These are phyloP conservation scores for Staphylotrichum longicolle DNA, from an alignment of 495 filamentous ascomycete genomes.

Conservation along the genomic window DNA sequence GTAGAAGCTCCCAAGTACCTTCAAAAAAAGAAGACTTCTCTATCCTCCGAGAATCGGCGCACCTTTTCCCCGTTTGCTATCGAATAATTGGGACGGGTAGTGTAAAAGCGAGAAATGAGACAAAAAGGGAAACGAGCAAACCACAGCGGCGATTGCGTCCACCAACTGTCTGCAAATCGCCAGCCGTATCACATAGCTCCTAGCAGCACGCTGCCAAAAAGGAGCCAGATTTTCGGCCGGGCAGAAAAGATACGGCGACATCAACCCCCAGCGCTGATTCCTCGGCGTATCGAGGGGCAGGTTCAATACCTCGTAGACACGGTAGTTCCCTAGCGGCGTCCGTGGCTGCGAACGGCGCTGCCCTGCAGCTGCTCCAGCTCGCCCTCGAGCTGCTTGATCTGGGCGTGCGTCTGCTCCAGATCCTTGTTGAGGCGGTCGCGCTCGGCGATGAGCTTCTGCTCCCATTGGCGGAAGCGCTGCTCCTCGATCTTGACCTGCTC, in stretches of 20 bases:
- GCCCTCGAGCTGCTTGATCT: conserved; percentile 91
- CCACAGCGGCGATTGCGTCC: neutral
- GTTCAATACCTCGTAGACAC: neutral
- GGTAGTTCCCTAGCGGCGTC: conserved; percentile 73
- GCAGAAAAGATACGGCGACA: too few species aligned
- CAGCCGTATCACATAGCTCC: too few species aligned
- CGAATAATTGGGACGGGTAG: conserved; percentile 10
- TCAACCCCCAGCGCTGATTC: too few species aligned
- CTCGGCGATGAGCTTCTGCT: conserved; percentile 98
- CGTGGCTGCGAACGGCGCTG: conserved; percentile 86
- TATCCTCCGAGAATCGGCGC: conserved; percentile 8
- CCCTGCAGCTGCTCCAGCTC: conserved; percentile 95
- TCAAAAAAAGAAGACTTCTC: neutral
- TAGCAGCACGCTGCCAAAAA: too few species aligned
- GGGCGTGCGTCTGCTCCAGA: conserved; percentile 92
- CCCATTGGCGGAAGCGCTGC: conserved; percentile 97
- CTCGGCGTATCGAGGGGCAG: neutral
- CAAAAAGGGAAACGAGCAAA: neutral
- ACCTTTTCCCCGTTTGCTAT: conserved; percentile 12
- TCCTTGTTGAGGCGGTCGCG: conserved; percentile 99
- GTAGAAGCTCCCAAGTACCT: neutral
- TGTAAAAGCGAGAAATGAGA: neutral
- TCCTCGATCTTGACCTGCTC: conserved; percentile 99
- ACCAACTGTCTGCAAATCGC: neutral
- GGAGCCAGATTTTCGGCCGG: too few species aligned